Evolutionary conservation across 2,329 filamentous ascomycete species (phyloP), one percentile per base, ranked within the genome.

Genomic region (Trichoderma atroviride): DNA sequence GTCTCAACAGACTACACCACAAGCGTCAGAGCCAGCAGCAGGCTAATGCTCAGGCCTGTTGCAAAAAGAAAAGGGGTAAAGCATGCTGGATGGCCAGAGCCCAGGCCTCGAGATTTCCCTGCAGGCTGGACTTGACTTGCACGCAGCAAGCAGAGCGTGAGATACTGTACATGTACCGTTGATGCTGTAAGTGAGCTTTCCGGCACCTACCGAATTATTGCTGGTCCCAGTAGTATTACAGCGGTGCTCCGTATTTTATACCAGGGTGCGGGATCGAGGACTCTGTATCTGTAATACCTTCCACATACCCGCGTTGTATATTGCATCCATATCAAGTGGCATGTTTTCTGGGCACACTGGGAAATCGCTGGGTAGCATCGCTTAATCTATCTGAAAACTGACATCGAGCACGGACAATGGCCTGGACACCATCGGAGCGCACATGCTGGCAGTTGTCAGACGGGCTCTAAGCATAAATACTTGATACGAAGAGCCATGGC

Each of bases 141-240:
- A 52, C 62, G 22, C 62, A 35, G 53, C 27, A 37, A 16, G 56
- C n/a, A 43, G 24, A 31, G 43, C n/a, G 35, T n/a, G 33, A 40
- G 37, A n/a, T n/a, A n/a, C n/a, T n/a, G n/a, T n/a, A n/a, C n/a
- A n/a, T n/a, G n/a, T n/a, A 10, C 50, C 40, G 53, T 35, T 33
- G 60, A n/a, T 43, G 7, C 27, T 43, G 22, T 31, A 22, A 40
- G 27, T 27, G 22, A 55, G 14, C 47, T 29, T 22, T 53, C 47
- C 61, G 61, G 52, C 33, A 31, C 31, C 47, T 64, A 64, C 61
- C 47, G 61, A 64, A 37, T 40, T 40, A 64, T 19, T 55, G 55
- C 22, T 43, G 19, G 40, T 43, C 40, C 43, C n/a, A 11, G 37
- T 6, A 60, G 27, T 50, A 27, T 61, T 50, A 24, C 47, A 13